Evolutionary conservation across 1,284 basidiomycete genomes (phyloP).

Genomic region (Ustilago loliicola): DNA sequence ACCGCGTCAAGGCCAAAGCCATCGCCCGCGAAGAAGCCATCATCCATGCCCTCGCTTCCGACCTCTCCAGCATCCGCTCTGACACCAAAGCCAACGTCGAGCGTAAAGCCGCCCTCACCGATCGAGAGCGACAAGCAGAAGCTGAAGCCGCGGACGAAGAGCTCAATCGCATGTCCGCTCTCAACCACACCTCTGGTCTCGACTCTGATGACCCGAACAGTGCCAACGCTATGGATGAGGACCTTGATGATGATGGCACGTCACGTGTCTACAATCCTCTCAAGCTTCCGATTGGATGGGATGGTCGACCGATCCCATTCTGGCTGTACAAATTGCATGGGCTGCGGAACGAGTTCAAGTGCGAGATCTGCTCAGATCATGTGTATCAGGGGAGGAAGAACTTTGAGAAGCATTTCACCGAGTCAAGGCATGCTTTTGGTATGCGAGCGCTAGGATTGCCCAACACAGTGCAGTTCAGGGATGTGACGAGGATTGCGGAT

Average conservation of each 20-base stretch:
- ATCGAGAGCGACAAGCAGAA: slow-evolving; percentile 95
- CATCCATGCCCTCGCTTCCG: slow-evolving; percentile 39
- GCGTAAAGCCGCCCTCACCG: slow-evolving; percentile 92
- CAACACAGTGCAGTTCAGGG: slow-evolving; percentile 98
- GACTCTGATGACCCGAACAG: slow-evolving; percentile 26
- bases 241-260: slow-evolving; percentile 73
- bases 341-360: slow-evolving; percentile 94
- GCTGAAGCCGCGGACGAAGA: slow-evolving; percentile 75
- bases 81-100: slow-evolving; percentile 93
- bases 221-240: slow-evolving; percentile 32
- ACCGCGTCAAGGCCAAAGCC: slow-evolving; percentile 43
- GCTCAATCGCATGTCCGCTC: slow-evolving; percentile 45
- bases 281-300: slow-evolving; percentile 96
- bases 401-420: slow-evolving; percentile 93
- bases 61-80: slow-evolving; percentile 46
- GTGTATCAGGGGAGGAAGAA: slow-evolving; percentile 88
- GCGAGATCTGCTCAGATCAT: slow-evolving; percentile 89
- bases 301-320: slow-evolving; percentile 97
- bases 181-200: slow-evolving; percentile 32
- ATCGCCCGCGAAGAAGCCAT: slow-evolving; percentile 61
- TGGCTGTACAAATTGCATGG: slow-evolving; percentile 99
- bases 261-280: slow-evolving; percentile 97
- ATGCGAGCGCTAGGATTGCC: slow-evolving; percentile 97
- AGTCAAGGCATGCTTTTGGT: slow-evolving; percentile 95
- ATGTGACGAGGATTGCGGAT: slow-evolving; percentile 96